Percentiles rank a stretch among this genome's conserved stretches.
Conservation (phyloP, 2,329 filamentous ascomycete species). For the Shiraia sp. region DNA sequence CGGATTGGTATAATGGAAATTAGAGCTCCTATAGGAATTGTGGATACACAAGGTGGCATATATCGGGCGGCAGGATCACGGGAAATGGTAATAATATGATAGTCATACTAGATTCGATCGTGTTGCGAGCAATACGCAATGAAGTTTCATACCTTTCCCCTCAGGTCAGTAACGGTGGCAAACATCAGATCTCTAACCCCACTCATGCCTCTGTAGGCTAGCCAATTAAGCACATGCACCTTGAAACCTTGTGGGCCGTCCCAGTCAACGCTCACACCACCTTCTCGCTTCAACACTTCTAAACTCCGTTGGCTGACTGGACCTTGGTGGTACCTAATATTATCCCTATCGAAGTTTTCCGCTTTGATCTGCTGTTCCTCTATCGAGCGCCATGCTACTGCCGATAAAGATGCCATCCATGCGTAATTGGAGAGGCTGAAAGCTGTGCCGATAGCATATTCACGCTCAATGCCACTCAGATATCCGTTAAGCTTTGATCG, state of each 20-base stretch:
- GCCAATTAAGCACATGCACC: slow-evolving; percentile 68
- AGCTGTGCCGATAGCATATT: slow-evolving; percentile 44
- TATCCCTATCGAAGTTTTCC: slow-evolving; percentile 22
- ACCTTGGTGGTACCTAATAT: slow-evolving; percentile 39
- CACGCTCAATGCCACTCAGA: slow-evolving; percentile 44
- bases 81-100: neutral
- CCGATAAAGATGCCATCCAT: slow-evolving; percentile 51
- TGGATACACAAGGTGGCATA: neutral
- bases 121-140: too few species aligned
- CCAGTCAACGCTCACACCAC: slow-evolving; percentile 71
- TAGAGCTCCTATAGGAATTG: neutral
- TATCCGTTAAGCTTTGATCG: slow-evolving; percentile 50
- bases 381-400: slow-evolving; percentile 52
- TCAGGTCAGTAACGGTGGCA: slow-evolving; percentile 78
- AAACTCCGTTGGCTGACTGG: slow-evolving; percentile 73
- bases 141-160: slow-evolving; percentile 31
- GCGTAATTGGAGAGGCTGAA: slow-evolving; percentile 55
- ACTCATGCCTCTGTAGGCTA: slow-evolving; percentile 65
- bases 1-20: slow-evolving; percentile 2
- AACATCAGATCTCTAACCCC: slow-evolving; percentile 76
- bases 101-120: too few species aligned
- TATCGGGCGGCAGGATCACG: neutral
- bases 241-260: slow-evolving; percentile 77
- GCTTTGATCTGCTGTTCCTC: slow-evolving; percentile 50
- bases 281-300: slow-evolving; percentile 62